These are phyloP conservation scores for Primulina eburnea DNA, from an alignment of 257 asterid species.

Conservation along the genomic window DNA sequence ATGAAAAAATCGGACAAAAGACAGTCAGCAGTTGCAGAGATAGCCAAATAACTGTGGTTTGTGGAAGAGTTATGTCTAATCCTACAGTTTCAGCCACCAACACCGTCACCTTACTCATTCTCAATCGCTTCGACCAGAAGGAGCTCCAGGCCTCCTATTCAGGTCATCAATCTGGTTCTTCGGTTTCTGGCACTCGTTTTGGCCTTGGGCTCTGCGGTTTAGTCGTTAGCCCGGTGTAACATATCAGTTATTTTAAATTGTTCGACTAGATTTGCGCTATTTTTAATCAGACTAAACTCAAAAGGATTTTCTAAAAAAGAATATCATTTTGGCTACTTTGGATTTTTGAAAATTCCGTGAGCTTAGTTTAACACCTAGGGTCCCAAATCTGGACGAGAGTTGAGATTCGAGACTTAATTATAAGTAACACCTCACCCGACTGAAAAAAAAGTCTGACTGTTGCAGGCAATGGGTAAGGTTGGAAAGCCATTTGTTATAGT, in stretches of 20 bases:
- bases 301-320: too few species aligned
- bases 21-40: background rate
- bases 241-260: too few species aligned
- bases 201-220: conserved; percentile 47
- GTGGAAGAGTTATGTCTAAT: conserved; percentile 25
- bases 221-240: too few species aligned
- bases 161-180: conserved; percentile 34
- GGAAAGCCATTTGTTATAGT: background rate
- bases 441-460: too few species aligned
- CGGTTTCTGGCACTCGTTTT: conserved; percentile 37
- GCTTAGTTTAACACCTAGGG: too few species aligned
- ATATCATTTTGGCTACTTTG: background rate
- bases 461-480: too few species aligned
- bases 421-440: too few species aligned
- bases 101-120: conserved; percentile 50
- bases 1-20: conserved; percentile 25
- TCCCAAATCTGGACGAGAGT: too few species aligned
- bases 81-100: conserved; percentile 31
- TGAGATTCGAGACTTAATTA: too few species aligned
- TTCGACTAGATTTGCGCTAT: too few species aligned
- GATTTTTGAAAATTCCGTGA: too few species aligned
- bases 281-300: background rate
- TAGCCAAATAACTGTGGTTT: background rate
- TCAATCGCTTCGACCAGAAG: conserved; percentile 44
- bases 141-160: conserved; percentile 40